Conservation (phyloP, 768 basidiomycete species). For the Leccinum disarticulatum region DNA sequence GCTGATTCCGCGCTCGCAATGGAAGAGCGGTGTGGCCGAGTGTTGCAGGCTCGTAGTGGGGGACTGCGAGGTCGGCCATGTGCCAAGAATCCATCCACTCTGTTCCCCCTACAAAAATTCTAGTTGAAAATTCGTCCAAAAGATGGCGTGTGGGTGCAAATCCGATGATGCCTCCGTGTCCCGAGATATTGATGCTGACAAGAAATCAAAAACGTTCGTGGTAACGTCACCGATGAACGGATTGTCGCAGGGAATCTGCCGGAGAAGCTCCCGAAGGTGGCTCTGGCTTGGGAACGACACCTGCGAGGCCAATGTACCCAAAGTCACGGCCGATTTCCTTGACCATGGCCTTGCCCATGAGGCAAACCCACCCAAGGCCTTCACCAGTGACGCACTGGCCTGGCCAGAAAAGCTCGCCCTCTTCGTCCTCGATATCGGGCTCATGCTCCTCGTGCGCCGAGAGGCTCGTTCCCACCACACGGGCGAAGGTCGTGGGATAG, state of each 20-base stretch:
- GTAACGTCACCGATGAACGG: slow-evolving; percentile 31
- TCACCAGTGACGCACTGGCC: slow-evolving; percentile 70
- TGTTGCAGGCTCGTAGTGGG: slow-evolving; percentile 4
- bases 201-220: slow-evolving; percentile 25
- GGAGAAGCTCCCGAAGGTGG: slow-evolving; percentile 33
- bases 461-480: slow-evolving; percentile 66
- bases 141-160: slow-evolving; percentile 24
- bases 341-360: slow-evolving; percentile 86
- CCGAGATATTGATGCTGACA: slow-evolving; percentile 30
- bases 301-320: slow-evolving; percentile 70
- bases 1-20: slow-evolving; percentile 24
- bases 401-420: slow-evolving; percentile 86
- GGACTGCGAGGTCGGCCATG: slow-evolving; percentile 13
- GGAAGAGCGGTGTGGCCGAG: slow-evolving; percentile 16
- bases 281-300: slow-evolving; percentile 70
- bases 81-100: slow-evolving; percentile 20
- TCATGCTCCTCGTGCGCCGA: slow-evolving; percentile 69
- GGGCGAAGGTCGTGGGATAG: slow-evolving; percentile 75
- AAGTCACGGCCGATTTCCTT: slow-evolving; percentile 75
- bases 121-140: slow-evolving; percentile 30
- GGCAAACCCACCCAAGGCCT: slow-evolving; percentile 84
- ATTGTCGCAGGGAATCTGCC: slow-evolving; percentile 32
- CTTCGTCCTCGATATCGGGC: slow-evolving; percentile 81
- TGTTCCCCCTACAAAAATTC: slow-evolving; percentile 14
- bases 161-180: slow-evolving; percentile 26